Base-by-base conservation (phyloP, 495 filamentous ascomycete species). In the Cairneyella variabilis region DNA sequence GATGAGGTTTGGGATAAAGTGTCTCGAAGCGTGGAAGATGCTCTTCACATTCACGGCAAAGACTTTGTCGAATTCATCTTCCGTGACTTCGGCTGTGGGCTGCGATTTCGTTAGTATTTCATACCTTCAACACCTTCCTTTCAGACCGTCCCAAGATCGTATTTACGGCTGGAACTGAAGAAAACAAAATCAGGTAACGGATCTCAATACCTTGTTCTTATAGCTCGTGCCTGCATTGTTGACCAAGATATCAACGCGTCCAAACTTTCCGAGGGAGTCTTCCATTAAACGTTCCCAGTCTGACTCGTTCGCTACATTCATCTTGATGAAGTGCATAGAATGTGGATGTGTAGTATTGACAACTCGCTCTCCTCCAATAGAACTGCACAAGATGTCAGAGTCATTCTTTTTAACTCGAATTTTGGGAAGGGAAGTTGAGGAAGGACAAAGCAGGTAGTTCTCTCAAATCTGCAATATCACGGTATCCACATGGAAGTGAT, bases 201-300 rank as follows among this genome's bases (percentile, higher is more conserved):
- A 14, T 32, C 14, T 32, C 28, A 6, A 16, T 36, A 74, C 73
- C 87, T 63, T 89, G 61, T 88, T 89, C 45, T 64, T 69, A 67
- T 90, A 89, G 5, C 76, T 76, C 27, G 83, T 83, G 1, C 86
- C 86, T 3, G 86, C 86, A 68, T 90, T 89, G 64, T 90, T 86
- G 27, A 86, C 76, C 40, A 83, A 56, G 3, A 83, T 71, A 57
- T 85, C 80, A 23, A 86, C 51, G 21, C 71, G 59, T 6, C 80
- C 80, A 41, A 71, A 82, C 25, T 68, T 67, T 10, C 61, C 64
- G 9, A 82, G 56, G 0, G 80, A 73, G 22, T 66, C 49, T 20
- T 77, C 65, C 8, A 83, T 62, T 8, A 78, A 61, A 0, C 44
- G 48, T 51, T 69, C 69, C 80, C 81, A 84, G 38, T 79, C 75